Evolutionary conservation across 768 basidiomycete genomes (phyloP).

Genomic region (Lentinus tigrinus): DNA sequence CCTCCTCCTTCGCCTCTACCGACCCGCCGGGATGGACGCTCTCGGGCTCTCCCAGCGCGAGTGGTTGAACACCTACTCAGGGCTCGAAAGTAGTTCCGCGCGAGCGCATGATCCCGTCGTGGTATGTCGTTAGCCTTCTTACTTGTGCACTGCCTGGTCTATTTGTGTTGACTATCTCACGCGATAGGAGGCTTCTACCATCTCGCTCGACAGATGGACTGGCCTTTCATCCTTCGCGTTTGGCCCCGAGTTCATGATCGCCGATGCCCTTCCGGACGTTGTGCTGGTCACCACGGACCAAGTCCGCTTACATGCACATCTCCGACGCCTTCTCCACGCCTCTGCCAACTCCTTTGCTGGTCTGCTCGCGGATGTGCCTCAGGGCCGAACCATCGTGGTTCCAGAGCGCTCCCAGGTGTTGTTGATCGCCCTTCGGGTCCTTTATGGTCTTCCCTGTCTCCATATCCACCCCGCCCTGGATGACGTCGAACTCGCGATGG

Average conservation of each 20-base stretch:
- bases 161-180: background rate
- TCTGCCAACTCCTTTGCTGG: constrained; percentile 29
- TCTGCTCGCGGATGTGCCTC: constrained; percentile 12
- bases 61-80: too few relatives aligned
- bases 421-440: constrained; percentile 31
- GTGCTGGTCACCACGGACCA: constrained; percentile 26
- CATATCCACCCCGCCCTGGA: constrained; percentile 26
- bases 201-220: constrained; percentile 5
- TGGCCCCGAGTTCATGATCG: constrained; percentile 9
- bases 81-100: too few relatives aligned
- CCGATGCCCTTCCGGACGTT: constrained; percentile 19
- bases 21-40: too few relatives aligned
- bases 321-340: constrained; percentile 12
- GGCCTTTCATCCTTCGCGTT: constrained; percentile 11
- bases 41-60: too few relatives aligned
- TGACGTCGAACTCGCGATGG: constrained; percentile 21
- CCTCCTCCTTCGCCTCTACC: too few relatives aligned
- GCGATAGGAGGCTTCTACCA: too few relatives aligned
- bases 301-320: constrained; percentile 32
- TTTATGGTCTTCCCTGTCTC: constrained; percentile 28
- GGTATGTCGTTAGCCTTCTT: too few relatives aligned
- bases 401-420: constrained; percentile 26
- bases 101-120: too few relatives aligned
- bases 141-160: too few relatives aligned
- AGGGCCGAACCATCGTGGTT: constrained; percentile 20